Evolutionary conservation across 2,329 filamentous ascomycete species (phyloP), one percentile per base, ranked within the genome.

Genomic region (Fusarium setosum): DNA sequence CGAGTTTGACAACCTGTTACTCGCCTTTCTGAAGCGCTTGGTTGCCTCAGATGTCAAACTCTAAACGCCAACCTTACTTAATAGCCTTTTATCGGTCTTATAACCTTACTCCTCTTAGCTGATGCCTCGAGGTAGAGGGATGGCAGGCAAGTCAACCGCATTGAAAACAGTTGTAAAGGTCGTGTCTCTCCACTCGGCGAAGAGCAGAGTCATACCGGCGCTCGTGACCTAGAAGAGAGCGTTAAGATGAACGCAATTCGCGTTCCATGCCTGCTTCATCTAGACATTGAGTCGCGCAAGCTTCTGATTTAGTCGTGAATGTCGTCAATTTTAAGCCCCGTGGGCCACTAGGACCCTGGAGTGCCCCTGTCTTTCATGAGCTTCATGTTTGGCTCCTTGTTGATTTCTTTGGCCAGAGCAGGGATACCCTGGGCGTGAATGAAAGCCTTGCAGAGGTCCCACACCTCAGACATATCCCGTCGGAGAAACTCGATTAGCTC

Each of bases 391-490:
- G 40, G 40, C 10, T 44, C 40, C 6, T 44, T 44, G 1, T 10
- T 9, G 17, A 44, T 44, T 15, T 44, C 21, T 12, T 13, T 29
- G 23, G 9, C 12, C 8, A 44, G n/a, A 6, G 11, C 15, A 24
- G 23, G 41, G 10, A 52, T 29, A 15, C 49, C 49, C 17, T 52
- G 49, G 17, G 41, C 49, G 17, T 52, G 49, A 23, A 52, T 31
- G 18, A 52, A 52, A 10, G 49, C 35, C 23, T 41, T 41, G 49
- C 49, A 52, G 13, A 52, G 49, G 7, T 52, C 35, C 49, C 49
- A 52, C 2, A 41, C 49, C 32, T 41, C 49, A 13, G 34, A 17
- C 21, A 52, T 52, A 20, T 52, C 49, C 24, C 34, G 49, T 6
- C 34, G 49, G 5, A 17, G 15, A 15, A 52, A 52, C 32, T 52